phyloP scores from a whole-genome alignment of 78 protist genomes.

The Tieghemostelium lacteum region DNA sequence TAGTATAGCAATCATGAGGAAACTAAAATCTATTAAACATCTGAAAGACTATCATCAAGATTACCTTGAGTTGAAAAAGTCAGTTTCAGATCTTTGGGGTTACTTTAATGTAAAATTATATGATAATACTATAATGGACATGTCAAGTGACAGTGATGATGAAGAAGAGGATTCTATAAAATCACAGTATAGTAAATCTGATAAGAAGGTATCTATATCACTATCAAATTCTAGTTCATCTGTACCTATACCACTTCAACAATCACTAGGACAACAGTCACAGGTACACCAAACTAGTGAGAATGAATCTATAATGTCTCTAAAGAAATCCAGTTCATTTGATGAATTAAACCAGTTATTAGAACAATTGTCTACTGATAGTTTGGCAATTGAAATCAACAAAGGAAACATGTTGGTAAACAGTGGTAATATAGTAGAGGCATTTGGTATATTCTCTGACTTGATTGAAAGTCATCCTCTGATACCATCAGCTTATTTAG shows the following conservation, averaged over 20 bases:
- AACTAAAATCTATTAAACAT: not conserved
- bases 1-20: slow-evolving; percentile 3
- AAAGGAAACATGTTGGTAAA: slow-evolving; percentile 68
- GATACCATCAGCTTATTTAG: slow-evolving; percentile 69
- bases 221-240: not conserved
- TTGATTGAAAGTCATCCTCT: slow-evolving; percentile 55
- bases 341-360: slow-evolving; percentile 50
- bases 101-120: not conserved
- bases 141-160: not conserved
- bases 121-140: not conserved
- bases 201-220: not conserved
- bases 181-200: not conserved
- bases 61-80: not conserved
- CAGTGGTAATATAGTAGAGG: slow-evolving; percentile 44
- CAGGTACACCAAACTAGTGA: not conserved
- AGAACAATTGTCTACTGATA: slow-evolving; percentile 53
- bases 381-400: not conserved
- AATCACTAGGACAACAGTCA: not conserved
- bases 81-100: slow-evolving; percentile 11
- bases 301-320: too few relatives aligned
- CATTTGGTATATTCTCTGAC: slow-evolving; percentile 35
- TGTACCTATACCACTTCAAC: not conserved
- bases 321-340: slow-evolving; percentile 37
- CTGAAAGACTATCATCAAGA: not conserved
- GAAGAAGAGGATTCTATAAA: not conserved